Base-by-base conservation (phyloP, 1,284 basidiomycete species). In the Ganoderma boninense region DNA sequence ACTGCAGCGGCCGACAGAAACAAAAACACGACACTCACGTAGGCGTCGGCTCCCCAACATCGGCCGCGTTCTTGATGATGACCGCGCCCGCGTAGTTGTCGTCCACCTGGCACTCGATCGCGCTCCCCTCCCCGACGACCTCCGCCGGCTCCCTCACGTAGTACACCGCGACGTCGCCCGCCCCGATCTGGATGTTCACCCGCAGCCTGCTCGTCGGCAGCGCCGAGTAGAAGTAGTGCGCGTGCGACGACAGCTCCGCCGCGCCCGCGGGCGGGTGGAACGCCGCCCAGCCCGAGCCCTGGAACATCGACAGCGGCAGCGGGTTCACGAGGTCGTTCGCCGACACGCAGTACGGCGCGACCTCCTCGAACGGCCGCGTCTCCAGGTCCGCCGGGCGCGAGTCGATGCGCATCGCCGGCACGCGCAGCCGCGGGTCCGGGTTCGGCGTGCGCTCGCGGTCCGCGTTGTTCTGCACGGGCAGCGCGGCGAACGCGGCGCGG, bases 261-360 rank as follows among this genome's bases (percentile, higher is more conserved):
- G 78, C 73, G 35, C 82, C 82, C 56, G 86, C 82, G 2, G 83
- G 77, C 1, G 95, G 94, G 79, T 96, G 94, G 78, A 88, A 87
- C 1, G 90, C 89, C 69, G 86, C 85, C 96, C 97, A 98, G 4
- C 97, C 97, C 0, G 92, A 92, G 40, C 96, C 96, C 71, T 92
- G 93, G 83, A 98, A 98, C 72, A 97, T 84, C 32, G 92, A 94
- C 0, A 92, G 90, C 14, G 97, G 96, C 1, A 98, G 86, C 2
- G 97, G 97, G 83, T 97, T 97, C 79, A 98, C 94, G 57, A 98
- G 85, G 80, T 98, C 96, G 80, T 97, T 97, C 29, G 97, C 97
- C 23, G 91, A 92, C 0, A 95, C 95, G 81, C 97, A 98, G 84
- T 88, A 96, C 16, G 97, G 97, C 65, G 89, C 87, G 65, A 97